Evolutionary conservation across 1,284 basidiomycete genomes (phyloP), one percentile per base, ranked within the genome.

Genomic region (Austropuccinia psidii): DNA sequence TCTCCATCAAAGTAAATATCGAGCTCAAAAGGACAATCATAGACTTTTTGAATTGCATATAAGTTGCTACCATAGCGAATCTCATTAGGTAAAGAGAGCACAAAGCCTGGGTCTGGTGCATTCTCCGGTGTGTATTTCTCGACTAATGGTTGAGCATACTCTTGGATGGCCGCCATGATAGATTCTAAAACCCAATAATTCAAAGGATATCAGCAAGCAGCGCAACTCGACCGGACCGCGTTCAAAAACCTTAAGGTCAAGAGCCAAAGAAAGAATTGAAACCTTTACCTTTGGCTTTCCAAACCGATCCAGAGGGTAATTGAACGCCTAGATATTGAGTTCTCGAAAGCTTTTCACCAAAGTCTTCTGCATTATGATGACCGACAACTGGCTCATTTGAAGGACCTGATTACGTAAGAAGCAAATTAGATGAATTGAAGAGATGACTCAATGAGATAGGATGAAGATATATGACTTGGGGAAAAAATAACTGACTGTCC

Each of bases 1-100:
- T 77, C 85, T 74, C 89, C 89, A 78, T 94, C 90, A 78, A 87
- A 94, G 80, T 89, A 88, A 24, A 94, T 84, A 77, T 95, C 93
- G 78, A 93, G 90, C 76, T 89, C 86, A 82, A 94, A 95, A 65
- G 87, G 84, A 6, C 90, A 90, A 17, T 90, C 87, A 77, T 81
- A 93, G 17, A 84, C 84, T 79, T 92, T 93, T 81, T 97, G 93
- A 37, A 94, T 84, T 4, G 89, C 91, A 79, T 85, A 91, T 33
- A 95, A 83, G 78, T 91, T 95, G 82, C 89, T 89, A 29, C 85
- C 85, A 17, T 76, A 75, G 60, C 87, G 85, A 7, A 87, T 82
- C 62, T 90, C 87, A 78, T 96, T 88, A 1, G 88, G 85, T 4
- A 97, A 83, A 45, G 88, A 87, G 17, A 94, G 83, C 13, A 89